Base-by-base conservation (phyloP, 192 early-diverging fungal genomes). In the Linderina pennispora region DNA sequence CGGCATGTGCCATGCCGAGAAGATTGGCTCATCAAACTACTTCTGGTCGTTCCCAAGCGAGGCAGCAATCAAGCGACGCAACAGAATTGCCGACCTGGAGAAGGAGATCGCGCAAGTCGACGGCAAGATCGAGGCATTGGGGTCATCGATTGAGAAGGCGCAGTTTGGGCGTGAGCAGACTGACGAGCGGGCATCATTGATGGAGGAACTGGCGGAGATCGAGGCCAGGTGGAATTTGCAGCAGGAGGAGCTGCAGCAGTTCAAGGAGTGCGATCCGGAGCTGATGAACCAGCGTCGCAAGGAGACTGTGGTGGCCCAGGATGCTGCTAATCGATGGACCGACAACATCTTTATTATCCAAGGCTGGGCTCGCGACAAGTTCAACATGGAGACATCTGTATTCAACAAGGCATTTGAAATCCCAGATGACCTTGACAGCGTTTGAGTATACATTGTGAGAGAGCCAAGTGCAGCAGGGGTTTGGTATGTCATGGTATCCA, bases 1-100 rank as follows among this genome's bases (percentile, higher is more conserved):
- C 64, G 76, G 74, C 16, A 50, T 91, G 14, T 89, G 90, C 8
- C 77, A 75, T 18, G 62, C 62, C 17, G 92, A 94, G 45, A 94
- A 90, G 60, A 90, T 94, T 40, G 92, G 89, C 3, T 82, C 82
- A 13, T 90, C 89, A 16, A 94, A 94, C 52, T 94, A 85, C 52
- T 94, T 69, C 54, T 94, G 92, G 92, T 80, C 88, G n/a, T 94
- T 89, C 52, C 89, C 89, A 3, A 82, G 81, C 43, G 77, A 82
- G 13, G 77, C 81, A 40, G 70, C 70, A 1, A 46, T 74, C 19
- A 55, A 58, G 23, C 69, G 76, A 48, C 65, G 76, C 26, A 57
- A 62, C 36, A 77, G 73, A 22, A 49, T 83, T 7, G 57, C 68
- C 18, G 74, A 65, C 1, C 45, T 85, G 11, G 60, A 69, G 43